A percentile compares a stretch with the other conserved stretches of the same genome.
These are phyloP conservation scores for Macadamia tetraphylla DNA, from an alignment of 164 flowering plant genomes.

Conservation along the genomic window DNA sequence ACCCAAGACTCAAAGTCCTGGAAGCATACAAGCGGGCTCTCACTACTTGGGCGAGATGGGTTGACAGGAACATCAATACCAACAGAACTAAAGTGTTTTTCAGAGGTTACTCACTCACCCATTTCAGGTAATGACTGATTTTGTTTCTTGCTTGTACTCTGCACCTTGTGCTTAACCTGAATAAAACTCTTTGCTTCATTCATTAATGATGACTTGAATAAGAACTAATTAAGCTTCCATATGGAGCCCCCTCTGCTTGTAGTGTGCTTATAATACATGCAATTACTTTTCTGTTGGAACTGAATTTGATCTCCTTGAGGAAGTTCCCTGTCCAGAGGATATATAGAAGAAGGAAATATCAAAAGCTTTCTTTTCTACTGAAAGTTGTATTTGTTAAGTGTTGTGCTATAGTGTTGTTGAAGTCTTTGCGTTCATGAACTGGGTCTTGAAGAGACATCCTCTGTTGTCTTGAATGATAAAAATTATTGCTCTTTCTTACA, in stretches of 20 bases:
- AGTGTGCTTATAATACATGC: not conserved
- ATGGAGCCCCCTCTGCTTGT: not conserved
- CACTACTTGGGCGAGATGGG: constrained; percentile 53
- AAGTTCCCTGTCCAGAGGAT: not conserved
- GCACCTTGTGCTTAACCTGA: not conserved
- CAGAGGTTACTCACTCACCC: constrained; percentile 54
- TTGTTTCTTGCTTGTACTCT: not conserved
- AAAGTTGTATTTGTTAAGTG: not conserved
- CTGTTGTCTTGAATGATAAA: too few relatives aligned
- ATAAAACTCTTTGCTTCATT: not conserved
- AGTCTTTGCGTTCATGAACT: too few relatives aligned
- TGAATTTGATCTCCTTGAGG: not conserved
- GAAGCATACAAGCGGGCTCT: constrained; percentile 47
- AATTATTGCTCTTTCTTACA: too few relatives aligned
- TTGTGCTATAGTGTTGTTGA: not conserved
- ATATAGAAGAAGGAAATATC: not conserved
- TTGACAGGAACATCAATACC: constrained; percentile 37
- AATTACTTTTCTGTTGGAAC: not conserved
- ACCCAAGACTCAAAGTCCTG: constrained; percentile 41
- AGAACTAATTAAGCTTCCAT: not conserved
- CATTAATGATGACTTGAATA: not conserved
- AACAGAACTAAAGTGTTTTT: constrained; percentile 42
- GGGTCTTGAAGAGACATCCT: too few relatives aligned
- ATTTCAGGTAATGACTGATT: constrained; percentile 36
- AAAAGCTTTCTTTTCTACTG: not conserved